Evolutionary conservation across 75 land plant genomes (phyloP).

Genomic region (Picea glauca): DNA sequence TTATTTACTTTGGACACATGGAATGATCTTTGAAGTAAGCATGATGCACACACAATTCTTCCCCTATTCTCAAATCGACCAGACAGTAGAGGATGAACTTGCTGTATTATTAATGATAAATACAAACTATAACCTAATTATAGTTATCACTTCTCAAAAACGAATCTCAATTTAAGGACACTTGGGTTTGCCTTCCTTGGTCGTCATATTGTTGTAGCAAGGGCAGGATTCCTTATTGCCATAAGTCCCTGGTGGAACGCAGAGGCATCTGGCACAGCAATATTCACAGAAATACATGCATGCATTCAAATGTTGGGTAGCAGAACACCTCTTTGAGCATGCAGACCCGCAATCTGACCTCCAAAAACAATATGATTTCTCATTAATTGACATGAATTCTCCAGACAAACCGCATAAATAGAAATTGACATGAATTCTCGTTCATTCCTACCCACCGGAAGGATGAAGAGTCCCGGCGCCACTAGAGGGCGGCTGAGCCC

Average conservation of each 20-base stretch:
- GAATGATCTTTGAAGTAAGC: no score
- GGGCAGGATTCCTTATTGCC: constrained; percentile 28
- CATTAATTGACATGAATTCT: neutral
- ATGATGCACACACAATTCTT: no score
- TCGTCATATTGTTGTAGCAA: constrained; percentile 26
- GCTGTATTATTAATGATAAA: no score
- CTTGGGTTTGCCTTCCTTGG: constrained; percentile 23
- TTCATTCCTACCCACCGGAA: neutral
- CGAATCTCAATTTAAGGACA: constrained; percentile 14
- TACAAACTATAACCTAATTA: no score
- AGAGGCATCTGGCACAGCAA: constrained; percentile 20
- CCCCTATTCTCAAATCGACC: no score
- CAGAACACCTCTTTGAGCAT: constrained; percentile 20
- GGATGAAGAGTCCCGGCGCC: neutral
- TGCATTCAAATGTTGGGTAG: constrained; percentile 8
- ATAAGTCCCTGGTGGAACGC: constrained; percentile 26
- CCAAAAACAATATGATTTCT: no score
- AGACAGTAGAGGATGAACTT: no score
- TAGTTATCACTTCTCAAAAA: no score
- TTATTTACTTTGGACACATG: no score
- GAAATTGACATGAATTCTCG: neutral
- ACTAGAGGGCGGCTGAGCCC: neutral
- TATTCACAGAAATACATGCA: constrained; percentile 29
- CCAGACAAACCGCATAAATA: neutral
- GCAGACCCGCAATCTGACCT: constrained; percentile 17